Evolutionary conservation across 257 asterid genomes (phyloP), one percentile per base, ranked within the genome.

Genomic region (Cynanchum wilfordii): DNA sequence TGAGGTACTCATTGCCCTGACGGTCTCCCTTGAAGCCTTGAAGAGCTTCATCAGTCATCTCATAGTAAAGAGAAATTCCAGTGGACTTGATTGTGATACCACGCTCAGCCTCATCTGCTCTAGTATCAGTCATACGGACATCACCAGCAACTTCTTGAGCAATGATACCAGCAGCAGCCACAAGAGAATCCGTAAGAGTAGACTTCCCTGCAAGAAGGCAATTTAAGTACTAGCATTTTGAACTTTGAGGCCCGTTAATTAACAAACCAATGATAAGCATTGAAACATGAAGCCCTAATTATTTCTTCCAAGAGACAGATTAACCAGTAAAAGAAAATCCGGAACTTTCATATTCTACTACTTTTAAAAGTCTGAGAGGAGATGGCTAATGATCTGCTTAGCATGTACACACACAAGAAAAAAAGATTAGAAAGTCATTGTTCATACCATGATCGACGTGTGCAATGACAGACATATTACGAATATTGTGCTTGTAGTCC

Each of bases 141-240:
- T 82, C 86, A 12, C 86, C 86, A 15, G 86, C 86, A 27, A 82
- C 86, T 77, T 82, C 86, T 69, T 82, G 86, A 40, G 86, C 86
- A 74, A 82, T 82, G 71, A 82, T 82, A 56, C 86, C 86, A 49
- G 86, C 86, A 62, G 86, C 86, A 13, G 86, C 86, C 36, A 82
- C 86, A 58, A 82, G 78, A 49, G 86, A 82, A 66, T 82, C 86
- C 1, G 86, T 82, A 44, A 82, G 84, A 25, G 86, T 82, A 74
- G 86, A 82, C 71, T 82, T 82, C 63, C 86, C 86, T 82, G 80
- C 54, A 50, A 71, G 24, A 38, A 25, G 3, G 7, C 24, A 60
- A 75, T 12, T 1, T n/a, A 0, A 69, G 62, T 22, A 44, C 17
- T 2, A n/a, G 29, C 29, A n/a, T 17, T 9, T 1, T n/a, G 17